Evolutionary conservation across 768 basidiomycete species (phyloP), one percentile per base, ranked within the genome.

Genomic region (Leccinum rimulosum): DNA sequence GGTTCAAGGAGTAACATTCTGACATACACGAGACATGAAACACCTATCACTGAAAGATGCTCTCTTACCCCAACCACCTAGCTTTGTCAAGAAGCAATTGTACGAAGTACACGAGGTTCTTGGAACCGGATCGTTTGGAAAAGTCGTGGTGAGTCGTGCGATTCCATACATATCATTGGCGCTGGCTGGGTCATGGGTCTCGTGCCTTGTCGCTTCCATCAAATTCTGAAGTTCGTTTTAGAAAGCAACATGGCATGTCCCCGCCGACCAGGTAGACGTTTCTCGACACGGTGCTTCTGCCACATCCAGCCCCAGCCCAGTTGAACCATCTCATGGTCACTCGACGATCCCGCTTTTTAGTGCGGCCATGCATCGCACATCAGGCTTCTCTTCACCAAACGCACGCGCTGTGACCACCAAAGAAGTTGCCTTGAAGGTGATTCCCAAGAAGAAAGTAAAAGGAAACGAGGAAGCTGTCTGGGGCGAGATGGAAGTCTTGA

Each of bases 381-480:
- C 57, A 36, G 55, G 63, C 35, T 61, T 64, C 17, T 66, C 61
- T 27, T 66, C 74, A 1, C 73, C 77, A 5, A 60, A 57, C 17
- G 49, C 61, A 43, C 63, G 73, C 61, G 55, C 64, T 3, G 73
- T 76, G 2, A 66, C 83, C 15, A 82, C 76, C 15, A 87, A 91
- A 69, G 88, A 91, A 6, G 91, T 94, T 2, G 92, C 91, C 6
- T 75, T 90, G 64, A 97, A 97, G 76, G 83, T 95, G 59, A 97
- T 99, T 57, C 82, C 90, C 6, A 98, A 98, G 83, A 95, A 96
- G 76, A 91, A 92, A 66, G 93, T 97, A 55, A 94, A 93, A 72
- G 91, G 92, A 10, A 93, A 95, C 66, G 93, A 95, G 70, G 82
- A 78, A 48, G 85, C 84, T 54, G 94, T 98, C 0, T 93, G 92